Evolutionary conservation across 495 filamentous ascomycete genomes (phyloP), one percentile per base, ranked within the genome.

Genomic region (Cudoniella acicularis): DNA sequence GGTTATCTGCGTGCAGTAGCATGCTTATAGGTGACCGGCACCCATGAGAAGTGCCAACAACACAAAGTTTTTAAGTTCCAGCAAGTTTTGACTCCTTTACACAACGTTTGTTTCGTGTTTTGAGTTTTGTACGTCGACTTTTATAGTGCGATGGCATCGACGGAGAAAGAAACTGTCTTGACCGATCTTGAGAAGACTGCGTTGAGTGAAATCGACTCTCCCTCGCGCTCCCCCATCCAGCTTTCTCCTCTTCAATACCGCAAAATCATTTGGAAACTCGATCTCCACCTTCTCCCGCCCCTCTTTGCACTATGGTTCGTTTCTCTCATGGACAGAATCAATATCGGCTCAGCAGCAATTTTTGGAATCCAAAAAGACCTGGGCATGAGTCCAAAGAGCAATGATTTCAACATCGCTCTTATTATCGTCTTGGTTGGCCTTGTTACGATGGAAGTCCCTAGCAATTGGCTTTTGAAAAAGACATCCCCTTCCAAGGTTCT

Each of bases 351-450:
- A 64, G 81, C 81, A 3, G 64, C 72, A 22, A 74, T 85, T 40
- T 74, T 81, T 54, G 79, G 79, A 1, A 68, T 86, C 1, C 75
- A 77, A 27, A 66, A 72, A 13, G 83, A 85, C 56, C 72, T 85
- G 46, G 60, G 73, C 25, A 77, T 85, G 73, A 64, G 65, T 11
- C 73, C 75, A 11, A 70, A 75, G 77, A 43, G 50, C 13, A 52
- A 58, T 43, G 25, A 58, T 20, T 52, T 62, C 18, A 83, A 83
- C 55, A 72, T 82, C 40, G 79, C 77, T 3, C 70, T 87, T 2
- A 75, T 76, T 21, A 77, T 86, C 57, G 47, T 53, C 69, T 85
- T 87, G 70, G 74, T 86, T 24, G 84, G 80, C n/a, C 87, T 87
- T 66, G 71, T 82, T 40, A 49, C 30, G 85, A 17, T 79, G 86